Base-by-base conservation (phyloP, 164 flowering plant species). In the Malania oleifera region DNA sequence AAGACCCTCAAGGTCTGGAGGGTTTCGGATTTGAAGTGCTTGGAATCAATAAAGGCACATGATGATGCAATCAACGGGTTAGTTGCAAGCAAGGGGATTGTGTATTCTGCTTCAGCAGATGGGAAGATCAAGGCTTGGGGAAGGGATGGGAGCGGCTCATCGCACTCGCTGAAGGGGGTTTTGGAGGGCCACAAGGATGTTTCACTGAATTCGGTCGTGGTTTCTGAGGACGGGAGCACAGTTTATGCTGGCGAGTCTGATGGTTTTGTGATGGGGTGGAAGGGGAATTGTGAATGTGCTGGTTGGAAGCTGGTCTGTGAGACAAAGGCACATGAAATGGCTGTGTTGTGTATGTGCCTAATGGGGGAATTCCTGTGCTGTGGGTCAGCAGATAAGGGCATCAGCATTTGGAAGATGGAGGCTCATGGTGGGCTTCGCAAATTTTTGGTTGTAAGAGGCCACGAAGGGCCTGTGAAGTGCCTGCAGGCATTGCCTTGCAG, bases 1-100 rank as follows among this genome's bases (percentile, higher is more conserved):
- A 93, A 85, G 72, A 87, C 95, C 5, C 62, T 86, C 17, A 93
- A 93, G 52, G 91, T 93, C n/a, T 93, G 97, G 98, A 65, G 89
- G 43, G 23, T 82, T n/a, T 80, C 90, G 5, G 97, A 89, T 67
- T 76, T 89, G 55, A 84, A 80, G 76, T 93, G 98, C 62, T 54
- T 93, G 55, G 97, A 89, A 38, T 93, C 98, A 0, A 89, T 93
- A 1, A 74, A 70, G 50, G 97, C 98, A 6, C 98, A 93, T 35
- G 98, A 93, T 52, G 96, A 93, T 54, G 98, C 98, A 0, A 82
- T 93, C 26, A 87, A 93, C 61, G 87, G 80, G 23, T 19, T 93
- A 47, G 75, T 71, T 29, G 72, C 89, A 1, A 54, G 75, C 20
- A 73, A 70, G 1, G 92, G 87, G 44, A 20, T 73, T 8, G 84